Evolutionary conservation across 805 yeast species (phyloP), one percentile per base, ranked within the genome.

Genomic region (Saccharomycopsis javanensis): DNA sequence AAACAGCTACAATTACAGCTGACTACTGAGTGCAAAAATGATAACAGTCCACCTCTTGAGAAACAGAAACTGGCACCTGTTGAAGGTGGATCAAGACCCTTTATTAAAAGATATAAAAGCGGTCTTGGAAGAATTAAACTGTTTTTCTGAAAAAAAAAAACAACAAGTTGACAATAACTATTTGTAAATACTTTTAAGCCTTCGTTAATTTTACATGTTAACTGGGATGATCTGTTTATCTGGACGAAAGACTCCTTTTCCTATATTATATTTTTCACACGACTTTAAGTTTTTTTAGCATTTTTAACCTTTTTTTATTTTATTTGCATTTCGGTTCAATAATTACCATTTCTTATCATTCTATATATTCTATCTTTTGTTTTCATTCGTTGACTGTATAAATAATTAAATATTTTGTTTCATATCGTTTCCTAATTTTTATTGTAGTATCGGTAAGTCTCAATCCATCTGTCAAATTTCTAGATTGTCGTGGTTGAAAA

Each of bases 61-160:
- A 23, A 23, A 23, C 28, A 42, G 28, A 42, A 42, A 13, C n/a
- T 28, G 23, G 48, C 15, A 11, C 5, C 18, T 20, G 23, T 20
- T 23, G 48, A 42, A 10, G 48, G 48, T 10, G 48, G 5, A 11
- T 8, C 48, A 42, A 42, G n/a, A 20, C 48, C 48, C 8, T 42
- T 42, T n/a, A 42, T 42, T 28, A 42, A 42, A n/a, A 42, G 48
- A 42, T 42, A 42, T 28, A 42, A 42, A n/a, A 42, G 48, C 48
- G 25, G 48, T 42, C 48, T 42, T 42, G 48, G 48, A 25, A 42
- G 15, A 42, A 42, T 42, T 28, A 42, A 42, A n/a, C 48, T 42
- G 48, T 42, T 42, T 16, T 42, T 42, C 48, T 42, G 25, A 42
- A 42, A 27, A 23, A 13, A 6, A 16, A 20, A n/a, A n/a, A n/a